Conservation (phyloP, 108 stramenopile genomes). For the Pseudonitzschia multistriata region DNA sequence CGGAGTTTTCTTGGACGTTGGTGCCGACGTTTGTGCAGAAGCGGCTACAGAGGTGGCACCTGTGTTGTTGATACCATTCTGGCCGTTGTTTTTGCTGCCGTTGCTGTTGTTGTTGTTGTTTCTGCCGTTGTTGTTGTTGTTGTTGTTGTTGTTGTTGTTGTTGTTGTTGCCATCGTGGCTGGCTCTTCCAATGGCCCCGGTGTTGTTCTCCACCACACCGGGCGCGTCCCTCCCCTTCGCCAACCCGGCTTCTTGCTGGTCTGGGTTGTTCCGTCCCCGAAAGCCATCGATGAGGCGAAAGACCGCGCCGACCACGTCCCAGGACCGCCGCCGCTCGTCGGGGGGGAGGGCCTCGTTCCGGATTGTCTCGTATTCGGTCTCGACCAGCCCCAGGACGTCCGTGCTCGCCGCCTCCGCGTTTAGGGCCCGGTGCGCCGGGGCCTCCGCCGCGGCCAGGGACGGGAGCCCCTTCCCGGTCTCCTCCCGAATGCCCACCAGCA, state of each 20-base stretch:
- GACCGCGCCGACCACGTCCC: not conserved
- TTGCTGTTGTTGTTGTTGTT: not conserved
- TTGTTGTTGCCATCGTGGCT: not conserved
- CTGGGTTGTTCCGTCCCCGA: not conserved
- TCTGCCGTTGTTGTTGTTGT: not conserved
- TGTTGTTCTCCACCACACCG: not conserved
- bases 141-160: not conserved
- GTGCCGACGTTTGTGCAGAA: not conserved
- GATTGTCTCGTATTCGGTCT: not conserved
- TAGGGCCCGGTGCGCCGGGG: not conserved
- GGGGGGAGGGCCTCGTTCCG: not conserved
- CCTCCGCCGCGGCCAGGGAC: not conserved
- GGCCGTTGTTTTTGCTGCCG: not conserved
- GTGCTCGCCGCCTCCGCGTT: not conserved
- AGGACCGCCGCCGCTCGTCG: not conserved
- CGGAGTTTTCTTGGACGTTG: not conserved
- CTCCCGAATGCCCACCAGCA: not conserved
- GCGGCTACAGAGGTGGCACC: too few species aligned
- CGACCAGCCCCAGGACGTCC: not conserved
- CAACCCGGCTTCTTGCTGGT: not conserved
- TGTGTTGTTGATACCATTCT: not conserved
- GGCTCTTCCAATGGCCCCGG: not conserved
- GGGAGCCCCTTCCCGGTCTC: not conserved
- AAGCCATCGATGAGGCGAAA: slow-evolving; percentile 1
- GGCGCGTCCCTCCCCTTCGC: not conserved